Conservation (phyloP, 2,329 filamentous ascomycete species). For the Trichoderma koningiopsis region DNA sequence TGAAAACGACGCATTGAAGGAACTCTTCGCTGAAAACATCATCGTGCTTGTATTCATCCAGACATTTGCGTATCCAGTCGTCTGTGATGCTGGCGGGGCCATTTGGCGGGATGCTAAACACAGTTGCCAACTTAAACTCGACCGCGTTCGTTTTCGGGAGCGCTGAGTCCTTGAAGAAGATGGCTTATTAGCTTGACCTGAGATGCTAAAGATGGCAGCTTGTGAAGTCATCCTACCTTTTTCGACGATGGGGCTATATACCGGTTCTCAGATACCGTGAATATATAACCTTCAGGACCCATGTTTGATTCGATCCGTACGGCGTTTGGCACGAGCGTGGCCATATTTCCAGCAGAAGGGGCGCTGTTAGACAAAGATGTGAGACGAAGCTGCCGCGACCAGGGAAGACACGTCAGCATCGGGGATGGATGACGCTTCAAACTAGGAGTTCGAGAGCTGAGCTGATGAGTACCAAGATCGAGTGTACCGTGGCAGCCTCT, state of each 20-base stretch:
- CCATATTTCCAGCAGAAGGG: neutral
- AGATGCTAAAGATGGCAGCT: neutral
- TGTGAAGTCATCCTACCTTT: neutral
- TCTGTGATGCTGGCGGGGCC: neutral
- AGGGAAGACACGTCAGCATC: neutral
- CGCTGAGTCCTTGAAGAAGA: neutral
- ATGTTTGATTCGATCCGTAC: neutral
- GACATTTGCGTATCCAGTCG: neutral
- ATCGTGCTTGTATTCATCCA: neutral
- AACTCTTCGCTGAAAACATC: neutral
- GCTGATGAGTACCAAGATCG: too few species aligned
- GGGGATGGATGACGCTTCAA: too few species aligned
- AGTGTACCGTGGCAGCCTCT: too few species aligned
- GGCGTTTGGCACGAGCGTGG: too few species aligned
- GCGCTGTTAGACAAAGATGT: neutral
- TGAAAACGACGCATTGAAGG: too few species aligned
- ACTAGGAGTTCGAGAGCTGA: too few species aligned
- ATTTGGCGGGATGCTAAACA: neutral
- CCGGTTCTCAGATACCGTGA: neutral
- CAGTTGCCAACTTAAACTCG: neutral
- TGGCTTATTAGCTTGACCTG: neutral
- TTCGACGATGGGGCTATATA: neutral
- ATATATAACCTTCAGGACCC: neutral
- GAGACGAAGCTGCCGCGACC: too few species aligned
- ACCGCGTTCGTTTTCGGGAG: neutral